phyloP scores from a whole-genome alignment of 202 grass and related monocot species.

The Saccharum hybrid region DNA sequence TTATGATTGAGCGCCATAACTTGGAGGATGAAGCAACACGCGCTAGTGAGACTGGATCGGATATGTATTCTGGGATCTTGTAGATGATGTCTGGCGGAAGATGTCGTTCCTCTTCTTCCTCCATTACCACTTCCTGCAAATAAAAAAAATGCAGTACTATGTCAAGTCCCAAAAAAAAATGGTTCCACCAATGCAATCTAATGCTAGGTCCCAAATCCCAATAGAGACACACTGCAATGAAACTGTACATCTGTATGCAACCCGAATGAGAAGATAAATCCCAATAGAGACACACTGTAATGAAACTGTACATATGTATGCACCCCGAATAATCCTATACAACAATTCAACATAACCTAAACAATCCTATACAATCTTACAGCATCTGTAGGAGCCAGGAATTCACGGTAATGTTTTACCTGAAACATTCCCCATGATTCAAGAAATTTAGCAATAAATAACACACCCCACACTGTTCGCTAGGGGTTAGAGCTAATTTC shows the following conservation, averaged over 20 bases:
- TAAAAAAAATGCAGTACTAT: not conserved
- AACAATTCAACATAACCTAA: too few relatives aligned
- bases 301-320: too few relatives aligned
- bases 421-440: not conserved
- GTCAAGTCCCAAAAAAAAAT: not conserved
- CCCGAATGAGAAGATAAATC: too few relatives aligned
- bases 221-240: not conserved
- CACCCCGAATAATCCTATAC: too few relatives aligned
- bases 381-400: not conserved
- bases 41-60: conserved; percentile 16
- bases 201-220: not conserved
- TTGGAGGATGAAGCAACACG: conserved; percentile 36
- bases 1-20: conserved; percentile 34
- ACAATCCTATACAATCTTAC: not conserved
- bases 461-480: not conserved
- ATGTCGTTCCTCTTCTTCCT: not conserved
- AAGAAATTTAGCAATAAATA: not conserved
- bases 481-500: not conserved
- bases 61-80: conserved; percentile 39
- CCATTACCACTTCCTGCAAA: conserved; percentile 32
- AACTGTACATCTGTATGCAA: too few relatives aligned
- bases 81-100: conserved; percentile 47
- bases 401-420: not conserved
- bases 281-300: too few relatives aligned
- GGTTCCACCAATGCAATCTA: not conserved